Percentiles rank a stretch among this genome's conserved stretches.
Evolutionary conservation across 2,329 filamentous ascomycete genomes (phyloP).

Genomic region (Botrytis deweyae): DNA sequence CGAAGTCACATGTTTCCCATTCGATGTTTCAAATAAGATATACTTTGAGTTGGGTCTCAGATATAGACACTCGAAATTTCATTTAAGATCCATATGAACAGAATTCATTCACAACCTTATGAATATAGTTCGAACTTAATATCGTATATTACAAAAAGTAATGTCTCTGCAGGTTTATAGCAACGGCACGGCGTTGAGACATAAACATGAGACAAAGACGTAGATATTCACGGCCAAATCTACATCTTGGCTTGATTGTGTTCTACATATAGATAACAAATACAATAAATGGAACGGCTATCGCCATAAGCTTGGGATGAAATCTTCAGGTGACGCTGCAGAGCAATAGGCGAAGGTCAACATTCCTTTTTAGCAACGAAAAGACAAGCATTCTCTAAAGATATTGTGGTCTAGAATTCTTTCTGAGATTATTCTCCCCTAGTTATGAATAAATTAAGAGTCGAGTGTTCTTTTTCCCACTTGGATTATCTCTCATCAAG

Average conservation of each 20-base stretch:
- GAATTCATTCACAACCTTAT: neutral
- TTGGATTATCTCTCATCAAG: neutral
- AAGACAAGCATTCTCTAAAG: neutral
- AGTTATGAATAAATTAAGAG: neutral
- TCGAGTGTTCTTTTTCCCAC: neutral
- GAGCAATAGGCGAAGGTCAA: neutral
- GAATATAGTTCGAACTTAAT: neutral
- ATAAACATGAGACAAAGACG: neutral
- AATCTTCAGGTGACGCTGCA: neutral
- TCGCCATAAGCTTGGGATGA: neutral
- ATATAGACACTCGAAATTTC: neutral
- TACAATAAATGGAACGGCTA: neutral
- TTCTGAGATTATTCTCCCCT: neutral
- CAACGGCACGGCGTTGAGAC: neutral
- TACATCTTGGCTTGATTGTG: neutral
- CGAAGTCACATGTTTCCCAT: neutral
- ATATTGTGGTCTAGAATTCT: neutral
- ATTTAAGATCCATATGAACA: fast-evolving
- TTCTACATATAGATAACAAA: neutral
- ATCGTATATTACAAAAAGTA: neutral
- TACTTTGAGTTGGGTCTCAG: neutral
- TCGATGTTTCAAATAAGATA: neutral
- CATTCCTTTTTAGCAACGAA: neutral
- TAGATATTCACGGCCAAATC: neutral
- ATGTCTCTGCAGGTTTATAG: neutral